These are phyloP conservation scores for Metrosideros polymorpha DNA, from an alignment of 441 rosid species.

Conservation along the genomic window DNA sequence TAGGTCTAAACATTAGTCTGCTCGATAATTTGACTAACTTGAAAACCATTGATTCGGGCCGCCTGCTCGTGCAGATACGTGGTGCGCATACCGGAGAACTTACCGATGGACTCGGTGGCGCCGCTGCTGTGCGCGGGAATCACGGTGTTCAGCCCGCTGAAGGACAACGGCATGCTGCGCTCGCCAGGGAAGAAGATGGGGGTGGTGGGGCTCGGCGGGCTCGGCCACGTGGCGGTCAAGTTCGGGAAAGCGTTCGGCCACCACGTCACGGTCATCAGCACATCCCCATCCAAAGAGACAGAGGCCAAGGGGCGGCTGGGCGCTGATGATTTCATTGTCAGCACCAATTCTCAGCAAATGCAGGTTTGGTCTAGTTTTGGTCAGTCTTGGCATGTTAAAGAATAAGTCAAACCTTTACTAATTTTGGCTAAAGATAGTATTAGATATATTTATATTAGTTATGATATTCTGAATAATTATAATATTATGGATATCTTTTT, in stretches of 20 bases:
- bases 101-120: conserved; percentile 22
- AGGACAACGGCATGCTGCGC: conserved; percentile 34
- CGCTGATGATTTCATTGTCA: conserved; percentile 54
- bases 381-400: not conserved
- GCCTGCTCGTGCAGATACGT: not conserved
- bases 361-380: conserved; percentile 21
- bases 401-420: not conserved
- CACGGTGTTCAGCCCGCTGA: conserved; percentile 17
- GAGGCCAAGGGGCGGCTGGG: conserved; percentile 54
- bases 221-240: conserved; percentile 67
- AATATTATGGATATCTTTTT: too few relatives aligned
- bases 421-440: not conserved
- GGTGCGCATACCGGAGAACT: conserved; percentile 9
- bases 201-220: conserved; percentile 58
- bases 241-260: conserved; percentile 65
- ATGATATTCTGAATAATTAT: too few relatives aligned
- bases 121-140: conserved; percentile 20
- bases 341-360: conserved; percentile 39
- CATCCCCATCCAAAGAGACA: conserved; percentile 49
- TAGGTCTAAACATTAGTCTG: not conserved
- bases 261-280: conserved; percentile 65
- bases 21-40: not conserved
- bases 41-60: not conserved
- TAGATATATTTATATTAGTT: too few relatives aligned
- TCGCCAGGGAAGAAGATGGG: conserved; percentile 43